phyloP scores from a whole-genome alignment of 1,284 basidiomycete genomes.

The Austropuccinia psidii region DNA sequence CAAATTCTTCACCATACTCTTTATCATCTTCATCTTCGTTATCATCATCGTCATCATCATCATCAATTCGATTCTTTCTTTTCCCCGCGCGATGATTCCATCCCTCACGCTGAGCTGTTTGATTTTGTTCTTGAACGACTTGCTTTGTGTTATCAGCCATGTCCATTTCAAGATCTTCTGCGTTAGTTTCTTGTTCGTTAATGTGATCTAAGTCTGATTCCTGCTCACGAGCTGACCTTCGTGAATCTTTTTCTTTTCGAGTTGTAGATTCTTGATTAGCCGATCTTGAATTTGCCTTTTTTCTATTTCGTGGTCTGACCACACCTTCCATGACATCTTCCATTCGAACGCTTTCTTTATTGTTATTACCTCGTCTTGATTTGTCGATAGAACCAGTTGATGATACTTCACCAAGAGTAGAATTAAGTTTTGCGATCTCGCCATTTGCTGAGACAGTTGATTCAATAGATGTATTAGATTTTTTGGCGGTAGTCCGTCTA shows the following conservation, averaged over 20 bases:
- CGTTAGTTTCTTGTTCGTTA: too few species aligned
- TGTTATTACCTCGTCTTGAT: background rate
- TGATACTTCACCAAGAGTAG: too few species aligned
- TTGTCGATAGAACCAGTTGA: too few species aligned
- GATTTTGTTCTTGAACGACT: background rate
- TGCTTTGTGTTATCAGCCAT: background rate
- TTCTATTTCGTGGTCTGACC: too few species aligned
- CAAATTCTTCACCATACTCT: background rate
- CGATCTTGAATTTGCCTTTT: too few species aligned
- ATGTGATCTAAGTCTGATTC: too few species aligned
- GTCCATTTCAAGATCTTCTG: background rate
- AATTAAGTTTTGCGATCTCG: background rate
- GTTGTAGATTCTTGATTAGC: too few species aligned
- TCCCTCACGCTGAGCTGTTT: background rate
- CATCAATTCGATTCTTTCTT: background rate
- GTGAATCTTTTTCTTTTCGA: too few species aligned
- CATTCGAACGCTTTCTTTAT: background rate
- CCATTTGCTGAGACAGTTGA: background rate
- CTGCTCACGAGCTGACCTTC: too few species aligned
- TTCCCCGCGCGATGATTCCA: background rate
- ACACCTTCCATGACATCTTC: background rate
- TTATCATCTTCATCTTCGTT: background rate
- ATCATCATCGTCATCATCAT: background rate
- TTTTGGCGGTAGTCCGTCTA: conserved; percentile 12
- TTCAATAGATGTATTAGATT: background rate